Evolutionary conservation across 1,284 basidiomycete genomes (phyloP).

Genomic region (Rhodotorula sp.): DNA sequence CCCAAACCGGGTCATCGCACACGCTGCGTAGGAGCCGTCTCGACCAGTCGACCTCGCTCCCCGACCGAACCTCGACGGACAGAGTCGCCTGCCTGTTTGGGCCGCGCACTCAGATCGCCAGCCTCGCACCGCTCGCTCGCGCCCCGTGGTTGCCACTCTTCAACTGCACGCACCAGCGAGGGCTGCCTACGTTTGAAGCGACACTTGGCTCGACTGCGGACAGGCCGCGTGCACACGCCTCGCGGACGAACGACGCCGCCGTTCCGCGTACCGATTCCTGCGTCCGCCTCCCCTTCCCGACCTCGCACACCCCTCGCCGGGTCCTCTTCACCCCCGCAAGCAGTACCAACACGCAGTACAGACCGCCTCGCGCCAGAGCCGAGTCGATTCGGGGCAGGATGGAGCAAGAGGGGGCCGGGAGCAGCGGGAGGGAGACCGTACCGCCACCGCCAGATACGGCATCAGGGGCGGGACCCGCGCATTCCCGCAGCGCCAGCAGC

Average conservation of each 20-base stretch:
- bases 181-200: too few relatives aligned
- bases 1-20: too few relatives aligned
- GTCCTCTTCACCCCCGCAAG: background rate
- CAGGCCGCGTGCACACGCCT: background rate
- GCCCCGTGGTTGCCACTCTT: too few relatives aligned
- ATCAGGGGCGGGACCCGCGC: background rate
- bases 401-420: background rate
- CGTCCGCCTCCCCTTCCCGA: background rate
- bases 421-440: background rate
- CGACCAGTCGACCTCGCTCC: background rate
- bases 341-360: too few relatives aligned
- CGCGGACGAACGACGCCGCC: background rate
- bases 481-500: background rate
- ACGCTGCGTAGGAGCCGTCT: background rate
- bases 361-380: background rate
- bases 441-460: background rate
- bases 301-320: background rate
- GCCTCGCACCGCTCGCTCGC: background rate
- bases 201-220: too few relatives aligned
- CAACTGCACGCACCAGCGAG: too few relatives aligned
- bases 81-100: slow-evolving; percentile 4
- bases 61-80: background rate
- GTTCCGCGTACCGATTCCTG: background rate
- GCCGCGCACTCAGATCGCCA: background rate
- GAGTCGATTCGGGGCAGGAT: background rate